A percentile compares a stretch with the other conserved stretches of the same genome.
Conservation (phyloP, 78 protist species). For the Pigoraptor vietnamica region DNA sequence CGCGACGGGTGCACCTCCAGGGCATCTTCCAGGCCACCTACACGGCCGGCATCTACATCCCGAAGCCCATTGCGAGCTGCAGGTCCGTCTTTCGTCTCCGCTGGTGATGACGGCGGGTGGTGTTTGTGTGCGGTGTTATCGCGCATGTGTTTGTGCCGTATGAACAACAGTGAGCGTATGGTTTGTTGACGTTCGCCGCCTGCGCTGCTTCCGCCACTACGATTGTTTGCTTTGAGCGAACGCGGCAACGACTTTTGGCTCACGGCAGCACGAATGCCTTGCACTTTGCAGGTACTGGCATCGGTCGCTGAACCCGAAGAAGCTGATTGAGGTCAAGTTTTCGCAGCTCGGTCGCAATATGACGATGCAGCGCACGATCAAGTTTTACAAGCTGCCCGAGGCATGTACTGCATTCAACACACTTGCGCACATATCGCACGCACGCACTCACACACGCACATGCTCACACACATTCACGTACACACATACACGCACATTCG, state of each 20-base stretch:
- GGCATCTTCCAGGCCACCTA: constrained; percentile 91
- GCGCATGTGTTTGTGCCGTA: too few relatives aligned
- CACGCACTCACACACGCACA: background rate
- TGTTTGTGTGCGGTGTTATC: too few relatives aligned
- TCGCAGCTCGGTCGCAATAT: constrained; percentile 46
- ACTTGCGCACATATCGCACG: background rate
- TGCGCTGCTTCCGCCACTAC: too few relatives aligned
- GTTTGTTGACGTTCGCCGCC: background rate
- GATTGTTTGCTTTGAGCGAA: too few relatives aligned
- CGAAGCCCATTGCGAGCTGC: constrained; percentile 75
- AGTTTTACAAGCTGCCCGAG: constrained; percentile 53
- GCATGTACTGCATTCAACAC: background rate
- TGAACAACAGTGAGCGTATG: too few relatives aligned
- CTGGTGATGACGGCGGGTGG: too few relatives aligned
- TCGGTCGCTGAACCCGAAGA: constrained; percentile 89
- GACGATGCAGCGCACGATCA: constrained; percentile 61
- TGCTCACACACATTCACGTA: background rate
- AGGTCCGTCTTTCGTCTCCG: constrained; percentile 31
- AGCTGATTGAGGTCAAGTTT: constrained; percentile 80
- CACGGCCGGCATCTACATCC: constrained; percentile 89
- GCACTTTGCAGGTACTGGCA: constrained; percentile 75
- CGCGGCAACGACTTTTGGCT: background rate
- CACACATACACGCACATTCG: background rate
- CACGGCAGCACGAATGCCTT: background rate
- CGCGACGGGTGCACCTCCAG: constrained; percentile 86